A percentile compares a stretch with the other conserved stretches of the same genome.
phyloP scores from a whole-genome alignment of 2,329 filamentous ascomycete species.

The Aspergillus aculeatus region DNA sequence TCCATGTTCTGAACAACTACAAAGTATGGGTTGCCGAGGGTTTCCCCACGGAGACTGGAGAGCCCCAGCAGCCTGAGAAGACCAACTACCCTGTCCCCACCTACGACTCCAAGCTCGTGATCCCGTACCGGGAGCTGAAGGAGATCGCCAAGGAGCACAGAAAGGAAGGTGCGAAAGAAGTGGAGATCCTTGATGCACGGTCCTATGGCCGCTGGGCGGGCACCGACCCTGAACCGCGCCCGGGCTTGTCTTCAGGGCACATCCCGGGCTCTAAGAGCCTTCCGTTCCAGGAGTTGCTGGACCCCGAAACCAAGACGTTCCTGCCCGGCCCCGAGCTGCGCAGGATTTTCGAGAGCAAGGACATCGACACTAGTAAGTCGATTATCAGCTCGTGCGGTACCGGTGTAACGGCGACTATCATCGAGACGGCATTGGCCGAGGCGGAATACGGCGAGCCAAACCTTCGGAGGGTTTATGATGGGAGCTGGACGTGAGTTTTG shows the following conservation, averaged over 20 bases:
- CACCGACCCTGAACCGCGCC: constrained; percentile 78
- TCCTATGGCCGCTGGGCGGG: constrained; percentile 78
- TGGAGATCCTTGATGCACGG: constrained; percentile 88
- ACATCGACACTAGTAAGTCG: constrained; percentile 73
- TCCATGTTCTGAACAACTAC: constrained; percentile 95
- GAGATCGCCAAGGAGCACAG: constrained; percentile 72
- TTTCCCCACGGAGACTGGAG: constrained; percentile 75
- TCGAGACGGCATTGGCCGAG: constrained; percentile 81
- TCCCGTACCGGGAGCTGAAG: constrained; percentile 78
- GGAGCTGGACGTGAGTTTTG: constrained; percentile 87
- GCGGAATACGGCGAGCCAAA: constrained; percentile 69
- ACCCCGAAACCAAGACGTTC: constrained; percentile 78
- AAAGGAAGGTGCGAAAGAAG: constrained; percentile 77
- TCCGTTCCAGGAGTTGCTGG: constrained; percentile 75
- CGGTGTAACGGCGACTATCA: constrained; percentile 86
- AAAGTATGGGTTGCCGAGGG: constrained; percentile 86
- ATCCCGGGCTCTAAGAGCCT: constrained; percentile 85
- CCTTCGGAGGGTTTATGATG: constrained; percentile 80
- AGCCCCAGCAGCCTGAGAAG: constrained; percentile 38
- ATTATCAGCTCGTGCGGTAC: constrained; percentile 90
- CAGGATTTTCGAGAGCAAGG: constrained; percentile 74
- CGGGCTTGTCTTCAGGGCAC: constrained; percentile 84
- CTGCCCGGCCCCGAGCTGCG: constrained; percentile 69
- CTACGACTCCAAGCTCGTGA: constrained; percentile 65
- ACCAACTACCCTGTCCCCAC: constrained; percentile 52